A percentile compares a stretch with the other conserved stretches of the same genome.
phyloP scores from a whole-genome alignment of 179 eudicot genomes.

The Spinacia oleracea region DNA sequence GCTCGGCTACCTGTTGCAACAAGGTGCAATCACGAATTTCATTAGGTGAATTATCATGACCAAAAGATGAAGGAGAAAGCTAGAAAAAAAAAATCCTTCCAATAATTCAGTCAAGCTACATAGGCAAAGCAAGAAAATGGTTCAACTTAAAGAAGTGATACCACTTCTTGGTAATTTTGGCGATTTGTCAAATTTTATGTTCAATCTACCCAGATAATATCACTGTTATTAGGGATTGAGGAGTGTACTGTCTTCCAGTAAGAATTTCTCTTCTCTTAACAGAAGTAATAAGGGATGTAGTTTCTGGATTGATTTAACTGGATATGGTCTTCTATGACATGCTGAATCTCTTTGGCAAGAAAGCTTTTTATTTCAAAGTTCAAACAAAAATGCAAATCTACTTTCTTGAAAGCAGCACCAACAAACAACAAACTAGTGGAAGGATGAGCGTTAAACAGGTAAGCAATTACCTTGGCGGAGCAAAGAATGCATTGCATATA shows the following conservation, averaged over 20 bases:
- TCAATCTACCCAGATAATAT: neutral
- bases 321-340: neutral
- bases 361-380: neutral
- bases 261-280: neutral
- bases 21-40: constrained; percentile 3
- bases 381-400: neutral
- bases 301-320: neutral
- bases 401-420: neutral
- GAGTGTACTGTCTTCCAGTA: neutral
- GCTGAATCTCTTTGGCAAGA: neutral
- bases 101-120: neutral
- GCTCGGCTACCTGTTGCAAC: constrained; percentile 81
- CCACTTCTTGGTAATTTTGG: neutral
- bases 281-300: neutral
- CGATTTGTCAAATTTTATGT: neutral
- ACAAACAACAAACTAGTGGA: neutral
- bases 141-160: neutral
- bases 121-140: neutral
- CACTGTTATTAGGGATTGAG: neutral
- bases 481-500: neutral
- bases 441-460: neutral
- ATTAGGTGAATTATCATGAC: neutral
- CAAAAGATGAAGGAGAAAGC: neutral
- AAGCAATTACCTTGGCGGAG: neutral
- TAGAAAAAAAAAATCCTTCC: neutral